A percentile compares a stretch with the other conserved stretches of the same genome.
These are phyloP conservation scores for Domatiomyces catenatus DNA, from an alignment of 2,329 filamentous ascomycete genomes.

Conservation along the genomic window DNA sequence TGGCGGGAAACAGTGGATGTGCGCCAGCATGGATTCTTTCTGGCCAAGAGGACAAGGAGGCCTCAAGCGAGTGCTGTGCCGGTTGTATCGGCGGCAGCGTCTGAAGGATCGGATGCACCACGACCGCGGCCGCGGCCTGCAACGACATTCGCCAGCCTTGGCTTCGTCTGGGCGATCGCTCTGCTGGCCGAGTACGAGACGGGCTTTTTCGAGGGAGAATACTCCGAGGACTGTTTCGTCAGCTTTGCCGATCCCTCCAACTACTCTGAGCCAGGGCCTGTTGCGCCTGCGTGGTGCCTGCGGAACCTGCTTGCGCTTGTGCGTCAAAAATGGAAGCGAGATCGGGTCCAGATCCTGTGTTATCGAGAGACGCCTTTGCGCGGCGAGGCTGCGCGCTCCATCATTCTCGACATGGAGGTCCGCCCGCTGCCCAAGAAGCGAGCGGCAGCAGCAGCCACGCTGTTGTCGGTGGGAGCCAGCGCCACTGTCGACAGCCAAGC, in stretches of 20 bases:
- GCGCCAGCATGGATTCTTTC: conserved; percentile 84
- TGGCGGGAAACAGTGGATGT: conserved; percentile 73
- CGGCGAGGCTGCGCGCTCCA: conserved; percentile 65
- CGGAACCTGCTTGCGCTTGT: conserved; percentile 78
- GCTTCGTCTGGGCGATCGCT: conserved; percentile 63
- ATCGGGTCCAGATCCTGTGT: conserved; percentile 68
- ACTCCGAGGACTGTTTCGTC: conserved; percentile 62
- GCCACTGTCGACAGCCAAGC: conserved; percentile 27
- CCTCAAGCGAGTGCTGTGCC: conserved; percentile 12
- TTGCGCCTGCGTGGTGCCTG: conserved; percentile 84
- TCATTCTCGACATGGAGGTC: conserved; percentile 49
- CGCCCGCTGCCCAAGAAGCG: conserved; percentile 2
- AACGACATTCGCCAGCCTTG: conserved; percentile 36
- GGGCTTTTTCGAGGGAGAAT: conserved; percentile 66
- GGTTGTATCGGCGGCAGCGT: conserved; percentile 8
- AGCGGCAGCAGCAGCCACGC: conserved; percentile 2
- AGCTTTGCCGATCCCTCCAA: conserved; percentile 88
- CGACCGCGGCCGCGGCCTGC: conserved; percentile 13
- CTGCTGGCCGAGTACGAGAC: conserved; percentile 64
- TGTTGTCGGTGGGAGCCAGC: conserved; percentile 11
- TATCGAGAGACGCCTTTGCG: conserved; percentile 71
- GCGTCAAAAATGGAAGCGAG: conserved; percentile 62
- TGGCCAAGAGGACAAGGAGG: conserved; percentile 58
- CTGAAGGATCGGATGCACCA: conserved; percentile 19
- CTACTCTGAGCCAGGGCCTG: conserved; percentile 81